Base-by-base conservation (phyloP, 176 grass and related monocot genomes). In the Oryza meyeriana region DNA sequence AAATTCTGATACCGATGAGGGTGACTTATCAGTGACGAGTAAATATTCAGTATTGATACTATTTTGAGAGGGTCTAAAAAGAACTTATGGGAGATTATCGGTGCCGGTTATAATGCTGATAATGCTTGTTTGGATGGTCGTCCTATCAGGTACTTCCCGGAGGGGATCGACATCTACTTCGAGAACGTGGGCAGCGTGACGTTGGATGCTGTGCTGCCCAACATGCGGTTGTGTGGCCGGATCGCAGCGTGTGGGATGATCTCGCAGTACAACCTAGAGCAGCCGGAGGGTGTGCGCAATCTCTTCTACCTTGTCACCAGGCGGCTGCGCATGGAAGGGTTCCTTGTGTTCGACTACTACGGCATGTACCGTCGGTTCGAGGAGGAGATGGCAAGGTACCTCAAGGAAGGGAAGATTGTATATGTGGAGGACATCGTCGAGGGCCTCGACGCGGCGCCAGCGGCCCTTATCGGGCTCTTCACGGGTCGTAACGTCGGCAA, bases 101-200 rank as follows among this genome's bases (percentile, higher is more conserved):
- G n/a, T n/a, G n/a, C n/a, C n/a, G n/a, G n/a, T n/a, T n/a, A n/a
- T n/a, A 36, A 6, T 36, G 35, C 6, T 36, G 35, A 36, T 6
- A 36, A 4, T 36, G 35, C 6, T 36, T 36, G 4, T 36, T 6
- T 36, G 35, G 35, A 36, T 36, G 35, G 35, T 36, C 6, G 35
- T 36, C 35, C 3, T 6, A 3, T 36, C 6, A 68, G 89, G 71
- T 68, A 66, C 29, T 97, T 97, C 81, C 91, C 91, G 0, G 85
- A 97, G 1, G 94, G 94, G 1, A 97, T 97, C 32, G 94, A 97
- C 87, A 79, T 97, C 39, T 97, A 97, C 90, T 97, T 97, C n/a
- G 91, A 97, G 72, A 97, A 97, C 41, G 91, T 97, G 0, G 94
- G 91, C 9, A 91, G 94, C 1, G 35, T 35, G 40, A 94, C 90